These are phyloP conservation scores for Galeopsis tetrahit DNA, from an alignment of 257 asterid genomes.

Conservation along the genomic window DNA sequence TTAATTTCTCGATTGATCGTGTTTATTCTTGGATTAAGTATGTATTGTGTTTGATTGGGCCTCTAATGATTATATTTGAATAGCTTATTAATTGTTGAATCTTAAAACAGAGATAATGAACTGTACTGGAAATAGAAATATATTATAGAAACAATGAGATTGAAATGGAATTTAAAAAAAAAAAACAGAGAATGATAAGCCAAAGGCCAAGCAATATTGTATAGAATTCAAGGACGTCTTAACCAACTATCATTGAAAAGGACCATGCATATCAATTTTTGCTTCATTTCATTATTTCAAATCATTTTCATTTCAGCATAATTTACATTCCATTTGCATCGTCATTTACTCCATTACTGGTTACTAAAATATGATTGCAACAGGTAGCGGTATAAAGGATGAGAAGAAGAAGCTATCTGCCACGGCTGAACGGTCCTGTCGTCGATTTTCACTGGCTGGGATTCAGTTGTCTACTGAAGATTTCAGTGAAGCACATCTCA, in stretches of 20 bases:
- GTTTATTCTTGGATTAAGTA: neutral
- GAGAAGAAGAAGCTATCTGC: conserved; percentile 24
- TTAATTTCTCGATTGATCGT: neutral
- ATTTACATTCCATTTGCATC: too few species aligned
- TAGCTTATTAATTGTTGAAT: neutral
- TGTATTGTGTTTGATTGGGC: neutral
- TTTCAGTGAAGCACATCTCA: conserved; percentile 39
- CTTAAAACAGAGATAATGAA: too few species aligned
- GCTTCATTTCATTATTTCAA: too few species aligned
- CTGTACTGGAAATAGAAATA: too few species aligned
- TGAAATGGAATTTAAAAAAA: too few species aligned
- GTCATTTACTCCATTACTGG: neutral
- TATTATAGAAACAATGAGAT: too few species aligned
- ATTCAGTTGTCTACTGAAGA: conserved; percentile 39
- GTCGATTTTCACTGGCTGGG: conserved; percentile 47
- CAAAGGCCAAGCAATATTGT: too few species aligned
- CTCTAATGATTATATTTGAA: neutral
- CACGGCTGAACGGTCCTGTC: conserved; percentile 33
- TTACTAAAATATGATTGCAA: neutral
- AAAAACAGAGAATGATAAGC: too few species aligned
- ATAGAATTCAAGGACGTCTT: too few species aligned
- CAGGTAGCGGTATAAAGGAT: neutral
- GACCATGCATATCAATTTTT: too few species aligned
- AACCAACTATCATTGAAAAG: too few species aligned
- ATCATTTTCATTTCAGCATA: too few species aligned